Evolutionary conservation across 768 basidiomycete genomes (phyloP).

Genomic region (Hemileccinum impolitum): DNA sequence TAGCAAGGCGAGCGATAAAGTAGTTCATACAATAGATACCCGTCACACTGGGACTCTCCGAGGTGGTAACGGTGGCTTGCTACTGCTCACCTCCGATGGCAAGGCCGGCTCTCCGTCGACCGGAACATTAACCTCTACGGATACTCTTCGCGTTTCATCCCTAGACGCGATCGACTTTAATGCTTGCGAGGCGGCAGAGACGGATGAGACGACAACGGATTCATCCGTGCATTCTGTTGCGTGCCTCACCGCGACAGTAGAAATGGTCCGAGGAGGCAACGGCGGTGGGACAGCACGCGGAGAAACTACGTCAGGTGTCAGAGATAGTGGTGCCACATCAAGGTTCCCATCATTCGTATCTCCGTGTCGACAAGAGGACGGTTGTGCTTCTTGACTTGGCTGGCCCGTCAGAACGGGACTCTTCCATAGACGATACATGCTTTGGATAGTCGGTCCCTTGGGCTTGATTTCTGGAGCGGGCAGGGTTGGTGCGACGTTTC

Average conservation of each 20-base stretch:
- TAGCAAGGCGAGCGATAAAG: too few relatives aligned
- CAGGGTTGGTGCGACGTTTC: slow-evolving; percentile 57
- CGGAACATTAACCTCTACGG: slow-evolving; percentile 14
- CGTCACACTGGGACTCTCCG: slow-evolving; percentile 22
- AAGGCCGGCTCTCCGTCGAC: slow-evolving; percentile 2
- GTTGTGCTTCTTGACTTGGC: slow-evolving; percentile 13
- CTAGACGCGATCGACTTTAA: slow-evolving; percentile 55
- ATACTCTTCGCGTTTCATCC: slow-evolving; percentile 36
- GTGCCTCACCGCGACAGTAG: slow-evolving; percentile 31
- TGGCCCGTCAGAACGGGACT: slow-evolving; percentile 40
- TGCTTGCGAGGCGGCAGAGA: slow-evolving; percentile 47
- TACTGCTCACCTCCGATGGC: slow-evolving; percentile 6
- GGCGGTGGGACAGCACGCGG: slow-evolving; percentile 36
- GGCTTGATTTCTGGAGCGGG: slow-evolving; percentile 36
- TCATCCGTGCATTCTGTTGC: slow-evolving; percentile 26
- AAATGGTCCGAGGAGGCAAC: slow-evolving; percentile 40
- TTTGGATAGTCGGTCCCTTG: slow-evolving; percentile 57
- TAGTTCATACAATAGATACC: too few relatives aligned
- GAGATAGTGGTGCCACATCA: slow-evolving; percentile 29
- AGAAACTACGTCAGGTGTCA: slow-evolving; percentile 22
- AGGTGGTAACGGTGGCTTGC: slow-evolving; percentile 36
- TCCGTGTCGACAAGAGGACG: neutral
- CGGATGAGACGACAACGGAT: slow-evolving; percentile 12
- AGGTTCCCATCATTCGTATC: slow-evolving; percentile 28
- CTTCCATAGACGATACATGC: slow-evolving; percentile 75